phyloP scores from a whole-genome alignment of 345 rosid genomes.

The Turritis glabra region DNA sequence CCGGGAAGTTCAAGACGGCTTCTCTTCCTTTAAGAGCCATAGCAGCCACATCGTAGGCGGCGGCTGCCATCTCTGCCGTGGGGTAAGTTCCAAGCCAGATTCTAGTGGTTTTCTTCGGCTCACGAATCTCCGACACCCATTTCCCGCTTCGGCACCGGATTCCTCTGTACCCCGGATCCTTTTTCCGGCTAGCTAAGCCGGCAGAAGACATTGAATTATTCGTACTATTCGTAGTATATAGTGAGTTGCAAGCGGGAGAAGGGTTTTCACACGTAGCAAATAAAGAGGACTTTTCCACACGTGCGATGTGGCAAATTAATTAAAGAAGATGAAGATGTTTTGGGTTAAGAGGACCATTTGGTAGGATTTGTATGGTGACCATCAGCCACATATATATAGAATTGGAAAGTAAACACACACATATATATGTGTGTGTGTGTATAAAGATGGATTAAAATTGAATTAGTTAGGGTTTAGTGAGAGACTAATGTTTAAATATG shows the following conservation, averaged over 20 bases:
- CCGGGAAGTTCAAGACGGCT: slow-evolving; percentile 74
- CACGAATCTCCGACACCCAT: slow-evolving; percentile 96
- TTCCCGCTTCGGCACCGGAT: slow-evolving; percentile 77
- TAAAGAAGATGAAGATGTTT: slow-evolving; percentile 13
- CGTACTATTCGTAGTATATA: not conserved
- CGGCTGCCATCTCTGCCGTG: slow-evolving; percentile 83
- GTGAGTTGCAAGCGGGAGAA: not conserved
- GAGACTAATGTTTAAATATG: slow-evolving; percentile 21
- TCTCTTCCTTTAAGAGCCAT: slow-evolving; percentile 71
- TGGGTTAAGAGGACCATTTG: slow-evolving; percentile 21
- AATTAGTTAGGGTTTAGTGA: slow-evolving; percentile 20
- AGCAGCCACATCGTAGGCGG: slow-evolving; percentile 89
- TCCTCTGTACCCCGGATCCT: slow-evolving; percentile 60
- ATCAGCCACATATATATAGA: slow-evolving; percentile 29
- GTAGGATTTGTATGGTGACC: slow-evolving; percentile 41
- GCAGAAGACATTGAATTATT: slow-evolving; percentile 20
- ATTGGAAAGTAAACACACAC: not conserved
- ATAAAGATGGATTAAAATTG: not conserved
- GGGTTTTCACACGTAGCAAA: slow-evolving; percentile 37
- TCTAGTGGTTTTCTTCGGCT: slow-evolving; percentile 79
- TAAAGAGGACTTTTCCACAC: slow-evolving; percentile 19
- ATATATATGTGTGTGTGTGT: not conserved
- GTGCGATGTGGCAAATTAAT: slow-evolving; percentile 16
- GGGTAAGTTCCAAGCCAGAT: slow-evolving; percentile 95
- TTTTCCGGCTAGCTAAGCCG: slow-evolving; percentile 40